Conservation (phyloP, 2,329 filamentous ascomycete genomes). For the Paraphaeosphaeria minitans region DNA sequence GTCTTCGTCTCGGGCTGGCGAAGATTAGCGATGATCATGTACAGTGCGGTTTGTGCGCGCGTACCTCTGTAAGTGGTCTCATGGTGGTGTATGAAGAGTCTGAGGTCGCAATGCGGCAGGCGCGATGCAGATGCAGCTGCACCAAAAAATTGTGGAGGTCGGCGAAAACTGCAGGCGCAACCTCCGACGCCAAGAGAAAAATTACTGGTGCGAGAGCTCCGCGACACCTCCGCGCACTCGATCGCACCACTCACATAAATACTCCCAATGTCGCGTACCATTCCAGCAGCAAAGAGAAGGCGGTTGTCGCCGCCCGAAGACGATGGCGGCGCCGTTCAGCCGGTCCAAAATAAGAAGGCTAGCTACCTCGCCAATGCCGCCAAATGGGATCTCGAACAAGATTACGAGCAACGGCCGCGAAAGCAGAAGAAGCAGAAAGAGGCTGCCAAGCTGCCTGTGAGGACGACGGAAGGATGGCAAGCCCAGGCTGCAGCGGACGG, state of each 20-base stretch:
- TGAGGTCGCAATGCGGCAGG: conserved; percentile 9
- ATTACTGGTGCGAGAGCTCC: conserved; percentile 24
- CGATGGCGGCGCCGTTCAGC: conserved; percentile 21
- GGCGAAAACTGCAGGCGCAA: conserved; percentile 23
- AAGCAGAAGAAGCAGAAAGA: conserved; percentile 76
- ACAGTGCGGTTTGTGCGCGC: neutral
- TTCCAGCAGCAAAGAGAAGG: conserved; percentile 44
- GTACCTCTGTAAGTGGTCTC: conserved; percentile 75
- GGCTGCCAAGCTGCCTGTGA: conserved; percentile 79
- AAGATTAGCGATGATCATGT: neutral
- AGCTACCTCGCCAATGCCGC: conserved; percentile 75
- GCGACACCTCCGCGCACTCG: conserved; percentile 12
- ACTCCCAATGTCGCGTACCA: conserved; percentile 35
- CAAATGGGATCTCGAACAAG: conserved; percentile 89
- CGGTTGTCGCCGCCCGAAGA: conserved; percentile 44
- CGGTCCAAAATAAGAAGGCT: conserved; percentile 36
- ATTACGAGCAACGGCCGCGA: conserved; percentile 80
- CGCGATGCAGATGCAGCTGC: conserved; percentile 11
- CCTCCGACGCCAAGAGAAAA: conserved; percentile 31
- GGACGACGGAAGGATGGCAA: conserved; percentile 77
- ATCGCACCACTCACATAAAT: neutral
- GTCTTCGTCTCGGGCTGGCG: conserved; percentile 69
- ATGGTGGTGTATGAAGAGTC: conserved; percentile 53
- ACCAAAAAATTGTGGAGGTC: conserved; percentile 26
- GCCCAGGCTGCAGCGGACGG: conserved; percentile 58